A percentile compares a stretch with the other conserved stretches of the same genome.
Conservation (phyloP, 306 rosid species). For the Glycine tomentella region DNA sequence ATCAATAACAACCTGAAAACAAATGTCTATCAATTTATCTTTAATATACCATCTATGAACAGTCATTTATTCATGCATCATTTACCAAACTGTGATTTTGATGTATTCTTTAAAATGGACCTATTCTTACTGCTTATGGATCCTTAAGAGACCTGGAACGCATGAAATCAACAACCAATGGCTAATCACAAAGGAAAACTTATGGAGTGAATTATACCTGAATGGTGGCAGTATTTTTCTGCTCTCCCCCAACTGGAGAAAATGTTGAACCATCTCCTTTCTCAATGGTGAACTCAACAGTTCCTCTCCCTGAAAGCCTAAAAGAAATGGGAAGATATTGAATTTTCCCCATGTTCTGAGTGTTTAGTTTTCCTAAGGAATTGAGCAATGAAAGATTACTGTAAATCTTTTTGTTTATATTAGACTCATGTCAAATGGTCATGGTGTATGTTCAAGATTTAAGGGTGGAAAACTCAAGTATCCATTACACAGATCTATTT, state of each 20-base stretch:
- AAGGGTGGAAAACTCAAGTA: constrained; percentile 2
- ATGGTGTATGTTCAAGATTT: constrained; percentile 1
- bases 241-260: constrained; percentile 84
- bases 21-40: constrained; percentile 40
- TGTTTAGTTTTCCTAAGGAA: background rate
- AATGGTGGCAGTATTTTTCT: constrained; percentile 72
- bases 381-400: background rate
- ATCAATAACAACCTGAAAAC: constrained; percentile 79
- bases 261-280: constrained; percentile 84
- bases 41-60: background rate
- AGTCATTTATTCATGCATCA: constrained; percentile 23
- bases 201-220: constrained; percentile 60
- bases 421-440: constrained; percentile 14
- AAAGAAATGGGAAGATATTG: constrained; percentile 48
- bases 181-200: constrained; percentile 16
- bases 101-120: background rate
- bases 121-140: constrained; percentile 9
- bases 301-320: constrained; percentile 93
- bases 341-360: constrained; percentile 12
- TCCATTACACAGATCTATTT: constrained; percentile 13
- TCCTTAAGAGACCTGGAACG: constrained; percentile 34
- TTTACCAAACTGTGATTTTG: constrained; percentile 25
- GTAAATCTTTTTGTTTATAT: background rate
- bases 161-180: constrained; percentile 17
- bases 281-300: constrained; percentile 80